These are phyloP conservation scores for Postia placenta DNA, from an alignment of 768 basidiomycete genomes.

Conservation along the genomic window DNA sequence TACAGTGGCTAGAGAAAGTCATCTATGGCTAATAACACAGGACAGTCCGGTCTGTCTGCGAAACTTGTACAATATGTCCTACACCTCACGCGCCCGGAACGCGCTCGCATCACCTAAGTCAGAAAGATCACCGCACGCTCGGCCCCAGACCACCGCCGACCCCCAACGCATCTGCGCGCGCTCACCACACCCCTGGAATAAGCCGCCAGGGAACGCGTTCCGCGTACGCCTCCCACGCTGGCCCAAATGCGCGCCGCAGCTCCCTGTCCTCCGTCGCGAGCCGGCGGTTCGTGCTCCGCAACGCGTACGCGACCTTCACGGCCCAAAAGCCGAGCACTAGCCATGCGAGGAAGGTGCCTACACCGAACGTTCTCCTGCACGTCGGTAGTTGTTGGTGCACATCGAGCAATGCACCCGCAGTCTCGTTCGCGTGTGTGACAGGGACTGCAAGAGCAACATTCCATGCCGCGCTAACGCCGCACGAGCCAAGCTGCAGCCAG, in stretches of 20 bases:
- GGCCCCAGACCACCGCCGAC: too few species aligned
- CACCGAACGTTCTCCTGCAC: neutral
- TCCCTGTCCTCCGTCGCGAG: slow-evolving; percentile 20
- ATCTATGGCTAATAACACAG: neutral
- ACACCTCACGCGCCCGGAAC: too few species aligned
- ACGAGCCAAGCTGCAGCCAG: slow-evolving; percentile 9
- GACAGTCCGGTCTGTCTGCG: neutral
- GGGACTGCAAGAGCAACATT: slow-evolving; percentile 3
- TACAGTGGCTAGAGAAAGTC: neutral
- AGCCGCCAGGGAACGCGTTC: slow-evolving; percentile 18
- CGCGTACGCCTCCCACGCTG: slow-evolving; percentile 22
- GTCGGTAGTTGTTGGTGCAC: neutral
- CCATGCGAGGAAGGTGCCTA: slow-evolving; percentile 11
- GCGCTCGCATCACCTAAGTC: neutral
- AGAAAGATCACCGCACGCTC: neutral
- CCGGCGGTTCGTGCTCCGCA: slow-evolving; percentile 21
- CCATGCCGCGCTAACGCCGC: neutral
- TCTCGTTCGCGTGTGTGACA: neutral
- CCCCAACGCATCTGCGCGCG: too few species aligned
- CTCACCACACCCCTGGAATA: slow-evolving; percentile 18
- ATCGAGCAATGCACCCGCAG: neutral
- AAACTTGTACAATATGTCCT: neutral
- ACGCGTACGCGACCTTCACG: slow-evolving; percentile 21
- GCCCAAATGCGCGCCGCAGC: slow-evolving; percentile 19
- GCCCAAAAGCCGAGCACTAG: slow-evolving; percentile 23